Evolutionary conservation across 176 grass and related monocot species (phyloP), one percentile per base, ranked within the genome.

Genomic region (Hsuehochloa calcarea): DNA sequence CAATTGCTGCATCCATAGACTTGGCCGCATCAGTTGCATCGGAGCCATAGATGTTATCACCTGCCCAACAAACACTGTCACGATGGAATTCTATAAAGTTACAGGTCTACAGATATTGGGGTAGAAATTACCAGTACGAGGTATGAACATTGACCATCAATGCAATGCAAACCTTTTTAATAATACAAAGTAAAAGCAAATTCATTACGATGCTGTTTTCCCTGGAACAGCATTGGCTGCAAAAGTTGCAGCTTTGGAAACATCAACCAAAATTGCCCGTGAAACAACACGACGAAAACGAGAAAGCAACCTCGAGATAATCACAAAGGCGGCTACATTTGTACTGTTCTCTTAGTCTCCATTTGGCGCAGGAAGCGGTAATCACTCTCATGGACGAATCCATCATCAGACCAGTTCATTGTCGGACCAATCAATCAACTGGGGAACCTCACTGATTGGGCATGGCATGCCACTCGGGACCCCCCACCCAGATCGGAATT

Each of bases 1-100:
- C 91, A n/a, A 95, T 95, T 31, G 96, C 86, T 23, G 90, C 89
- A 52, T 88, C 85, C 96, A 98, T 84, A 17, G 96, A 98, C 75
- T 95, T 98, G 41, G 88, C 78, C 0, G 96, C 87, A 3, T 98
- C 84, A 12, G 83, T 92, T 2, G 93, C 46, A 76, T 98, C 91
- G 1, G 26, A 41, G 10, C 93, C 93, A 29, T 47, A 93, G 77
- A 98, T 98, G 78, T 98, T 98, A 80, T 98, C 96, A 47, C 96
- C 96, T 98, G 89, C 47, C 59, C 71, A 88, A 82, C 1, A 65
- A 84, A 23, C 19, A 8, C 8, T 29, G 27, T 40, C 20, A 56
- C 3, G 17, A 34, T 45, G 38, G 35, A 79, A 39, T 54, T 45
- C 26, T 31, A 7, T 76, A 25, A 50, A 72, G 15, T 39, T 81